Percentiles rank a stretch among this genome's conserved stretches.
These are phyloP conservation scores for Hyaloperonospora arabidopsidis DNA, from an alignment of 352 stramenopile species.

Conservation along the genomic window DNA sequence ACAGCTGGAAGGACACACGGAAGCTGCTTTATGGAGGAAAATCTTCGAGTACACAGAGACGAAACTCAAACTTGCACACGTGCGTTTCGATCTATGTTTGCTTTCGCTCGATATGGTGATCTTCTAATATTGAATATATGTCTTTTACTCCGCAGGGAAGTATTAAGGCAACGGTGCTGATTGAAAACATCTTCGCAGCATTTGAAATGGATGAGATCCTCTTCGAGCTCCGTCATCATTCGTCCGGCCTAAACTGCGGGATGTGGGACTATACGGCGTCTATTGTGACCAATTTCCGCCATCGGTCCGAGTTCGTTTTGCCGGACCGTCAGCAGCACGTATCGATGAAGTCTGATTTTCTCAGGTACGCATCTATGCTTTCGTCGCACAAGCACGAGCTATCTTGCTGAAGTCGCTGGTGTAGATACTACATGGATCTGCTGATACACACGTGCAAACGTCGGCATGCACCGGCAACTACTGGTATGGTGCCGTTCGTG, in stretches of 20 bases:
- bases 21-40: conserved; percentile 93
- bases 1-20: conserved; percentile 85
- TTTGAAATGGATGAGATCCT: conserved; percentile 97
- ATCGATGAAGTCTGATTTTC: conserved; percentile 59
- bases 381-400: neutral
- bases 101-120: neutral
- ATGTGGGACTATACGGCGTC: conserved; percentile 97
- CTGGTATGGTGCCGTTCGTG: conserved; percentile 94
- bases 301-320: conserved; percentile 72
- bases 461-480: conserved; percentile 89
- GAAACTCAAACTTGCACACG: conserved; percentile 78
- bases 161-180: conserved; percentile 90
- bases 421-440: conserved; percentile 86
- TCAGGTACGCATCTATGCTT: conserved; percentile 28
- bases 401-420: neutral
- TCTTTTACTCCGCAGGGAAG: conserved; percentile 21
- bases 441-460: conserved; percentile 92
- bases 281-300: conserved; percentile 91
- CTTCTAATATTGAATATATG: neutral
- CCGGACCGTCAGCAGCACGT: conserved; percentile 85
- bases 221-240: conserved; percentile 93
- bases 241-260: conserved; percentile 92
- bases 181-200: conserved; percentile 94
- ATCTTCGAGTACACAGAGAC: conserved; percentile 89
- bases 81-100: conserved; percentile 15